A percentile compares a stretch with the other conserved stretches of the same genome.
Conservation (phyloP, 2,329 filamentous ascomycete genomes). For the Grosmannia huntii region DNA sequence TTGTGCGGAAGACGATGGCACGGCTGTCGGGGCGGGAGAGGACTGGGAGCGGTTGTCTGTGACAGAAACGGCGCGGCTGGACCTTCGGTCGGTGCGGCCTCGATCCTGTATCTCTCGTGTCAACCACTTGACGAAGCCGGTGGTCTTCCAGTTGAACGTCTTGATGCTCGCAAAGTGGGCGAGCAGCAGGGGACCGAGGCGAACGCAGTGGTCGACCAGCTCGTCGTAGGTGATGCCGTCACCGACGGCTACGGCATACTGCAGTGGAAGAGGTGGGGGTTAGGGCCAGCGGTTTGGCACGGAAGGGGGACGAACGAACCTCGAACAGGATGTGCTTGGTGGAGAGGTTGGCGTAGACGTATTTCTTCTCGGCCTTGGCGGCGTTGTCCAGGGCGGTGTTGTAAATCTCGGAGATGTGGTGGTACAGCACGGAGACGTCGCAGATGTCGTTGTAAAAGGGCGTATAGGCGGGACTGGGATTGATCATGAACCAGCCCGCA, state of each 20-base stretch:
- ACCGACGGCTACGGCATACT: constrained; percentile 37
- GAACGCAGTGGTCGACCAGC: constrained; percentile 29
- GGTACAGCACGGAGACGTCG: constrained; percentile 51
- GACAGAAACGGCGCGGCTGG: constrained; percentile 4
- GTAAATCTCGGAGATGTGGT: constrained; percentile 47
- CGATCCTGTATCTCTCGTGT: constrained; percentile 19
- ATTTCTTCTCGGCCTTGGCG: constrained; percentile 23
- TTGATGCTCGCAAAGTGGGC: constrained; percentile 34
- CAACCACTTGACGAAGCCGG: constrained; percentile 37
- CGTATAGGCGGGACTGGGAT: constrained; percentile 43
- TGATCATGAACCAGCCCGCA: constrained; percentile 57
- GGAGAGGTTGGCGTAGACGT: constrained; percentile 15
- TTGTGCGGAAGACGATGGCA: neutral
- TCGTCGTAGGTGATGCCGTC: constrained; percentile 40
- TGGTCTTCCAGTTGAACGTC: constrained; percentile 30
- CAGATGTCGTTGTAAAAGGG: constrained; percentile 45
- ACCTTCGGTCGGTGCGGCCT: constrained; percentile 5
- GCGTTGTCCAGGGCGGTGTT: constrained; percentile 16
- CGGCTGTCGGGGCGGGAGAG: neutral
- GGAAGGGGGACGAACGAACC: constrained; percentile 12
- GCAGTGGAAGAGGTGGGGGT: neutral
- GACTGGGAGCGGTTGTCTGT: neutral
- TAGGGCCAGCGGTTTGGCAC: neutral
- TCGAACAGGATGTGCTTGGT: constrained; percentile 23
- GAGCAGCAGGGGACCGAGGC: constrained; percentile 39